Base-by-base conservation (phyloP, 1,284 basidiomycete genomes). In the Veloboletus limbatus region DNA sequence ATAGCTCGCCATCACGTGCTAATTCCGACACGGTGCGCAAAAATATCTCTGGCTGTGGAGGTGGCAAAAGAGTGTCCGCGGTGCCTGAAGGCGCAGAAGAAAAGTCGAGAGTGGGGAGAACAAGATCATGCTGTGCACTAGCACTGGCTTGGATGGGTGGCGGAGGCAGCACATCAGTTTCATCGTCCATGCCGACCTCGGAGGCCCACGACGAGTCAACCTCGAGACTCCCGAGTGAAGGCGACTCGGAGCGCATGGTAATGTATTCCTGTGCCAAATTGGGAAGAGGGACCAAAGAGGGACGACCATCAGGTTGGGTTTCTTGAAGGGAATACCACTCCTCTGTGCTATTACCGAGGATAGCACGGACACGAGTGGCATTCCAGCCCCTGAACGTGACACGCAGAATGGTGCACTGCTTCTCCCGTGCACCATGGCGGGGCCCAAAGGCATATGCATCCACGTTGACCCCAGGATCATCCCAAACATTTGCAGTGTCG, bases 291-390 rank as follows among this genome's bases (percentile, higher is more conserved):
- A 24, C 27, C 11, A 33, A 22, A 8, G 40, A 36, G 20, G 51
- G 50, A 17, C 6, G 46, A 13, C 16, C 47, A 8, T 52, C 39
- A 2, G 8, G 32, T 31, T 61, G 51, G 2, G 74, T 68, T 63
- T 88, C 85, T 57, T 85, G 79, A 10, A 88, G 60, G 0, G 74
- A 70, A 66, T 85, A 89, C 86, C 87, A 89, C 0, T 81, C 82
- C 5, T 71, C 76, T 16, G 81, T 78, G 25, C 77, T 78, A 59
- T 85, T 80, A 11, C 86, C 86, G 16, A 88, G 73, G 21, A 88
- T 73, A 36, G 74, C 63, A 31, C 82, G 69, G 6, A 90, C 85
- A 43, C 76, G 74, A 11, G 65, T 67, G 47, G 72, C 74, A 2
- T 74, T 76, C 87, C 88, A 90, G 2, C 87, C 87, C 10, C 66